These are phyloP conservation scores for Aspergillus uvarum DNA, from an alignment of 2,329 filamentous ascomycete genomes.

Conservation along the genomic window DNA sequence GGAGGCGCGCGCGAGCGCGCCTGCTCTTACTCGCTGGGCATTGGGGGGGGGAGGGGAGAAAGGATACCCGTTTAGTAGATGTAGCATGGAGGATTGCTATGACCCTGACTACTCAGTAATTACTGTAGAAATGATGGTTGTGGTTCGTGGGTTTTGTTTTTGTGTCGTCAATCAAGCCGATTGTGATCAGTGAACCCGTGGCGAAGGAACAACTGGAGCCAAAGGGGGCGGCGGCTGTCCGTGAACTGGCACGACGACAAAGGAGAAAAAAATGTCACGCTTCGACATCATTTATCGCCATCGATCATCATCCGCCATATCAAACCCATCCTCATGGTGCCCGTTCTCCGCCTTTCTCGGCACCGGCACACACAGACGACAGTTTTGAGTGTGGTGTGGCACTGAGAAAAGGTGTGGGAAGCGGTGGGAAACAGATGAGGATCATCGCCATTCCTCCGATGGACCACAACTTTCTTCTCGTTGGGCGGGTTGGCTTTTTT, in stretches of 20 bases:
- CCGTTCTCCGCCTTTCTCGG: no score
- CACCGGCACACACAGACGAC: no score
- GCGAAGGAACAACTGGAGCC: not conserved
- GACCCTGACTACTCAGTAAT: not conserved
- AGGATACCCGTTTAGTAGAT: not conserved
- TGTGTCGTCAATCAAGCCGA: no score
- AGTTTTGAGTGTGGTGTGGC: no score
- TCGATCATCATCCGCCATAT: conserved; percentile 11
- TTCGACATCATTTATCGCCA: conserved; percentile 1
- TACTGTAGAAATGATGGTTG: not conserved
- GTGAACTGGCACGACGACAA: not conserved
- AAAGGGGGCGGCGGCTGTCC: no score
- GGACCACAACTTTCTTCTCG: conserved; percentile 6
- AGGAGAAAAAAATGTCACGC: not conserved
- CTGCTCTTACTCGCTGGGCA: not conserved
- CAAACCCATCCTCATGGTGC: no score
- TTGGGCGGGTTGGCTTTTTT: conserved; percentile 12
- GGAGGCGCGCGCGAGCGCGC: not conserved
- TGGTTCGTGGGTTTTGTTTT: not conserved
- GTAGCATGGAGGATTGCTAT: no score
- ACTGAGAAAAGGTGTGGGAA: not conserved
- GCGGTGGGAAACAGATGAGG: conserved; percentile 20
- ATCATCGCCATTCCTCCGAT: conserved; percentile 22
- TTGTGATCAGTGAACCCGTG: not conserved
- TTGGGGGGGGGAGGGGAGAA: not conserved